Conservation (phyloP, 768 basidiomycete genomes). For the Suillus ampliporus region DNA sequence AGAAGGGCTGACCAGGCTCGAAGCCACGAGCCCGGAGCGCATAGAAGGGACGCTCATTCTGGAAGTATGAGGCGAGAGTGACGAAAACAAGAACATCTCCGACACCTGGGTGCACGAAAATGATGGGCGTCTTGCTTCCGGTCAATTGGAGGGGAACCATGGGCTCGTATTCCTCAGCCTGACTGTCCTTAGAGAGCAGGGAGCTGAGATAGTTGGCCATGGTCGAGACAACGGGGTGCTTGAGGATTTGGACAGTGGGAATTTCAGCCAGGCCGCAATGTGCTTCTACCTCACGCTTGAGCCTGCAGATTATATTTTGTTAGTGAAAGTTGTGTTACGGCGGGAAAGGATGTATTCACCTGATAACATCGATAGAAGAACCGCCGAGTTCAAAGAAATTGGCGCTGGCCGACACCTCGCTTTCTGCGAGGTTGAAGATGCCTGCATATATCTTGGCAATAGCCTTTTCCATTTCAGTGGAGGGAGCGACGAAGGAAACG, state of each 20-base stretch:
- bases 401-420: slow-evolving; percentile 32
- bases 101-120: slow-evolving; percentile 50
- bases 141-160: slow-evolving; percentile 44
- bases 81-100: slow-evolving; percentile 49
- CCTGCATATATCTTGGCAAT: slow-evolving; percentile 37
- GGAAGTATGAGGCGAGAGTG: slow-evolving; percentile 46
- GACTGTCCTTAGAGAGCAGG: slow-evolving; percentile 25
- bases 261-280: slow-evolving; percentile 37
- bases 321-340: not conserved
- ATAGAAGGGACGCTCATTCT: slow-evolving; percentile 45
- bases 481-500: slow-evolving; percentile 27
- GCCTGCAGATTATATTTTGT: slow-evolving; percentile 10
- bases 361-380: slow-evolving; percentile 45
- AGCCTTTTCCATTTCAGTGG: slow-evolving; percentile 31
- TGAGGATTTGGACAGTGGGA: slow-evolving; percentile 46
- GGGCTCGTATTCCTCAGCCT: slow-evolving; percentile 41
- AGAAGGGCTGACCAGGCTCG: slow-evolving; percentile 37
- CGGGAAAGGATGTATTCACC: slow-evolving; percentile 4
- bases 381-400: slow-evolving; percentile 49
- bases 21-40: slow-evolving; percentile 47
- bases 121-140: slow-evolving; percentile 47
- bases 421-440: slow-evolving; percentile 34
- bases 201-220: slow-evolving; percentile 38
- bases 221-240: slow-evolving; percentile 36
- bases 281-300: slow-evolving; percentile 34